phyloP scores from a whole-genome alignment of 495 filamentous ascomycete species.

The Trichodelitschia bisporula region DNA sequence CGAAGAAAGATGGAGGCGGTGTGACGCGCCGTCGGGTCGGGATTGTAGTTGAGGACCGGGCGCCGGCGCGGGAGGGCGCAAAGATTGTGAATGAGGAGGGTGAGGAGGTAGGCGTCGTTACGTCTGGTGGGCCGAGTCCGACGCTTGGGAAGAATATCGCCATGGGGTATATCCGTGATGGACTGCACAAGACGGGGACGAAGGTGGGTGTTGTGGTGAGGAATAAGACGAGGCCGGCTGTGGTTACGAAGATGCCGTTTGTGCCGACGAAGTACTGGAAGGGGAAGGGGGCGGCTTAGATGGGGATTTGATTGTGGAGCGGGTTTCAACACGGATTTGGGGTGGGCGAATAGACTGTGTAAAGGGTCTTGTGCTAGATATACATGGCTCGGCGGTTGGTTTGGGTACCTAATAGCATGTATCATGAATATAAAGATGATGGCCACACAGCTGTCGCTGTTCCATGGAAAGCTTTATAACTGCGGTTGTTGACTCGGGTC shows the following conservation, averaged over 20 bases:
- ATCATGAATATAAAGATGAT: too few relatives aligned
- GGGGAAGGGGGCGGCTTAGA: too few relatives aligned
- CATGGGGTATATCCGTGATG: slow-evolving; percentile 79
- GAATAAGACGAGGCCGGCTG: slow-evolving; percentile 56
- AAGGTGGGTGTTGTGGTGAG: slow-evolving; percentile 58
- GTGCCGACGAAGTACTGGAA: slow-evolving; percentile 64
- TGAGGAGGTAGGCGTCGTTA: slow-evolving; percentile 44
- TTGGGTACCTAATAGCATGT: too few relatives aligned
- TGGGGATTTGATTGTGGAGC: too few relatives aligned
- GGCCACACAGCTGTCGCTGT: too few relatives aligned
- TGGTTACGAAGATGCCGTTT: slow-evolving; percentile 85
- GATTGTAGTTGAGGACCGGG: slow-evolving; percentile 57
- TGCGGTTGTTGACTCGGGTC: too few relatives aligned
- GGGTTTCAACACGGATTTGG: too few relatives aligned
- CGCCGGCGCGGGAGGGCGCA: slow-evolving; percentile 76
- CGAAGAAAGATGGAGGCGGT: slow-evolving; percentile 42
- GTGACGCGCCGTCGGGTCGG: slow-evolving; percentile 56
- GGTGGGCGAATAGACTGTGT: too few relatives aligned
- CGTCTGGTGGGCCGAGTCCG: slow-evolving; percentile 74
- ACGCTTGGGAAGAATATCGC: slow-evolving; percentile 72
- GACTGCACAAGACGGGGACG: slow-evolving; percentile 67
- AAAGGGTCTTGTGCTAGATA: too few relatives aligned
- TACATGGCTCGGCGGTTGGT: too few relatives aligned
- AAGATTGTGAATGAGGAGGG: slow-evolving; percentile 39
- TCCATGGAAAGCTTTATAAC: too few relatives aligned